These are phyloP conservation scores for Choanephora cucurbitarum DNA, from an alignment of 371 early-diverging fungal species.

Conservation along the genomic window DNA sequence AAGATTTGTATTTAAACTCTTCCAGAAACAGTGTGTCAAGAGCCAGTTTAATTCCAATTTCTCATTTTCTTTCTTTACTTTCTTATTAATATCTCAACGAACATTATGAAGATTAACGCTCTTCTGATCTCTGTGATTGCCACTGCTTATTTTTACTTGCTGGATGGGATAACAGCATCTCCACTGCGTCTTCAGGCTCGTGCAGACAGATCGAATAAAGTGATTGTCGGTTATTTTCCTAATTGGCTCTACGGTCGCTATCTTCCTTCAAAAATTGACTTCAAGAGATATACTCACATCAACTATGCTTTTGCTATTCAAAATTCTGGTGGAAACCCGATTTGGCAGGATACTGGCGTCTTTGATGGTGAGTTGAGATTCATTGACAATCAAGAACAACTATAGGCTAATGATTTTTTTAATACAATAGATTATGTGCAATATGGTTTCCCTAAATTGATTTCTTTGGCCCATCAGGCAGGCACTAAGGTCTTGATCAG, in stretches of 20 bases:
- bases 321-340: slow-evolving; percentile 33
- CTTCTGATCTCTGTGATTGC: slow-evolving; percentile 10
- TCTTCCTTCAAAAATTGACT: slow-evolving; percentile 42
- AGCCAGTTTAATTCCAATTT: too few species aligned
- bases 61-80: too few species aligned
- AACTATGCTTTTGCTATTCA: slow-evolving; percentile 44
- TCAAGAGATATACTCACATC: slow-evolving; percentile 59
- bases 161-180: slow-evolving; percentile 9
- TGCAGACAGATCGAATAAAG: slow-evolving; percentile 16
- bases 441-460: slow-evolving; percentile 34
- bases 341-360: slow-evolving; percentile 28
- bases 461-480: slow-evolving; percentile 48
- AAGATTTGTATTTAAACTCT: too few species aligned
- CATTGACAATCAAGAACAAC: too few species aligned
- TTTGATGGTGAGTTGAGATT: slow-evolving; percentile 24
- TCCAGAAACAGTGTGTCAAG: neutral
- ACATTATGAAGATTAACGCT: slow-evolving; percentile 17
- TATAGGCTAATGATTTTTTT: too few species aligned
- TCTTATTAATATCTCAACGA: too few species aligned
- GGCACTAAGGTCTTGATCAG: slow-evolving; percentile 57
- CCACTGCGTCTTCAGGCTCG: slow-evolving; percentile 18
- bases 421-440: slow-evolving; percentile 14
- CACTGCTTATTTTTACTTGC: slow-evolving; percentile 15
- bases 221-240: slow-evolving; percentile 39
- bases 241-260: slow-evolving; percentile 37